These are phyloP conservation scores for Pythium scleroteichum DNA, from an alignment of 352 stramenopile species.

Conservation along the genomic window DNA sequence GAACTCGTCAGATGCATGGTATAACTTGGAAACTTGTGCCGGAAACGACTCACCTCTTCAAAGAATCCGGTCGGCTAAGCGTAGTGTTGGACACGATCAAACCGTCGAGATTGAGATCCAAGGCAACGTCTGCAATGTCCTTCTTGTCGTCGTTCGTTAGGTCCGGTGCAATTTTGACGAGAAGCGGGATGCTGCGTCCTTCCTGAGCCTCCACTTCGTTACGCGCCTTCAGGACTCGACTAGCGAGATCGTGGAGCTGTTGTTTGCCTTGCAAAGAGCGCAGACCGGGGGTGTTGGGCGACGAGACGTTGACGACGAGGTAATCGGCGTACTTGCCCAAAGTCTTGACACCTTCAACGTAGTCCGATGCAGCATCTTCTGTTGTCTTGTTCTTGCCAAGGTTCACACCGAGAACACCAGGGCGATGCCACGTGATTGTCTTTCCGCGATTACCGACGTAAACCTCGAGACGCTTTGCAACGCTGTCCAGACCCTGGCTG, in stretches of 20 bases:
- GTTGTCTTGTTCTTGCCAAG: slow-evolving; percentile 98
- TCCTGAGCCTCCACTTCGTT: slow-evolving; percentile 59
- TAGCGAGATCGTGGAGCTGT: slow-evolving; percentile 79
- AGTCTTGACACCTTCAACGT: slow-evolving; percentile 88
- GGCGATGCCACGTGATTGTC: slow-evolving; percentile 39
- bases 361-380: slow-evolving; percentile 84
- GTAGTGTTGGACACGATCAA: slow-evolving; percentile 99
- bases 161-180: slow-evolving; percentile 98
- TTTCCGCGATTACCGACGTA: slow-evolving; percentile 50
- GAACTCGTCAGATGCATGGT: neutral
- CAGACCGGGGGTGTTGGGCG: slow-evolving; percentile 94
- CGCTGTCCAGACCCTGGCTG: slow-evolving; percentile 86
- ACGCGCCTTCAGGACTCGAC: slow-evolving; percentile 65
- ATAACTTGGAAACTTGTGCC: too few species aligned
- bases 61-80: slow-evolving; percentile 79
- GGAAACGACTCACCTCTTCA: slow-evolving; percentile 50
- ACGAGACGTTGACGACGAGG: slow-evolving; percentile 98
- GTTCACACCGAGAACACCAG: slow-evolving; percentile 95
- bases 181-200: slow-evolving; percentile 82
- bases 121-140: slow-evolving; percentile 92
- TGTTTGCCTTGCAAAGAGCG: slow-evolving; percentile 78
- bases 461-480: slow-evolving; percentile 62
- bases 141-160: slow-evolving; percentile 93
- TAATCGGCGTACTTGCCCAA: slow-evolving; percentile 96
- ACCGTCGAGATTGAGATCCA: slow-evolving; percentile 90